Evolutionary conservation across 257 asterid genomes (phyloP), one percentile per base, ranked within the genome.

Genomic region (Avicennia marina): DNA sequence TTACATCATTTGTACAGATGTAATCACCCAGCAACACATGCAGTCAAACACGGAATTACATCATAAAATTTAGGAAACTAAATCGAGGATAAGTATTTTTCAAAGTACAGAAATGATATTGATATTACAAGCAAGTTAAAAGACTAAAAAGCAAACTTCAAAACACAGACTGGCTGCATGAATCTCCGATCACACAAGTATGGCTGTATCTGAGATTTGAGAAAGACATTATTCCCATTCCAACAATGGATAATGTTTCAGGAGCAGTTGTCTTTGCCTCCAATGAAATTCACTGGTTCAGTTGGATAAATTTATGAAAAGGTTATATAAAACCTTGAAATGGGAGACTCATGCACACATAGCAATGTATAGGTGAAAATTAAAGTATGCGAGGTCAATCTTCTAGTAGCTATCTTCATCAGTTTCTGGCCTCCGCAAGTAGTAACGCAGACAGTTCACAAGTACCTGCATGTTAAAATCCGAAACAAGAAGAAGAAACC

Each of bases 381-480:
- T n/a, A n/a, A 2, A 50, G 47, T 51, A 25, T 11, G 33, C 47
- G 10, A 36, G 41, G 62, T 42, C 10, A 1, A 20, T 21, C 31
- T n/a, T 73, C 74, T 81, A 90, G 75, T 90, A 90, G 75, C 98
- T 90, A 4, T 83, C 96, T 39, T 90, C 98, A 20, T 85, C 95
- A 3, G 96, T 63, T 53, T 81, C 96, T 6, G 96, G 96, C 80
- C 94, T 83, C 58, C 96, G 72, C 36, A 90, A 83, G 80, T 82
- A 85, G 85, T 77, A 83, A 36, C 98, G 94, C 79, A 90, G 75
- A 79, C 94, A 79, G 73, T 90, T 90, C 57, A 81, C 68, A 13
- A 90, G 93, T 66, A 90, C 98, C 98, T 90, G 85, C 75, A 68
- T 11, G 10, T 7, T 12, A 11, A 2, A 5, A 11, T 36, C 41